A percentile compares a stretch with the other conserved stretches of the same genome.
phyloP scores from a whole-genome alignment of 2,329 filamentous ascomycete species.

The Pseudogymnoascus sp. region DNA sequence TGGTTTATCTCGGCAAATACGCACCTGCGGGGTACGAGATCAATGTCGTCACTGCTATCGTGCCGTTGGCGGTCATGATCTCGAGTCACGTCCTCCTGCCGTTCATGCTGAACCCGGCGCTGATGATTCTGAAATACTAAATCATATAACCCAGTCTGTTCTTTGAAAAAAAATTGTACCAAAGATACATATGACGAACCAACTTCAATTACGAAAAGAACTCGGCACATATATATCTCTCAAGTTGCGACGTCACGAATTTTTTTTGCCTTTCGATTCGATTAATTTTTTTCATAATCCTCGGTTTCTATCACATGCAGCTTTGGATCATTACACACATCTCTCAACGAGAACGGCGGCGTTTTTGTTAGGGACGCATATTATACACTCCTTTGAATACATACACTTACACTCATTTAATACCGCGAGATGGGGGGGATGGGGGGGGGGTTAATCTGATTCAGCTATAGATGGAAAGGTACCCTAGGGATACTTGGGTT shows the following conservation, averaged over 20 bases:
- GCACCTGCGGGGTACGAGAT: slow-evolving; percentile 46
- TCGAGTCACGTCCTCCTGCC: slow-evolving; percentile 49
- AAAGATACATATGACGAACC: not conserved
- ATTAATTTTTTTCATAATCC: not conserved
- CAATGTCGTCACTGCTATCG: slow-evolving; percentile 51
- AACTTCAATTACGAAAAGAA: not conserved
- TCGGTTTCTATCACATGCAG: not conserved
- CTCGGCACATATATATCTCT: not conserved
- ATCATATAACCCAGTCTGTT: not conserved
- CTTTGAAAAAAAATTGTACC: not conserved
- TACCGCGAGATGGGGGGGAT: not conserved
- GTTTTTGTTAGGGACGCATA: not conserved
- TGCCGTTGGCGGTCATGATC: slow-evolving; percentile 47
- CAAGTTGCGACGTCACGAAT: not conserved
- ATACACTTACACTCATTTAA: not conserved
- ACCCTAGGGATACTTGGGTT: not conserved
- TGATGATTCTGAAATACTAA: slow-evolving; percentile 50
- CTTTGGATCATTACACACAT: not conserved
- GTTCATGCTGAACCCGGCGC: slow-evolving; percentile 53
- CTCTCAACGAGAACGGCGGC: not conserved
- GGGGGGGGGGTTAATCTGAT: not conserved
- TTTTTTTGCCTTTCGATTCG: not conserved
- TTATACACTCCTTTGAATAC: not conserved
- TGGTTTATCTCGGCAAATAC: slow-evolving; percentile 24
- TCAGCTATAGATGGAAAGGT: not conserved